Percentiles rank a stretch among this genome's conserved stretches.
Evolutionary conservation across 345 rosid genomes (phyloP).

Genomic region (Boechera divaricarpa): DNA sequence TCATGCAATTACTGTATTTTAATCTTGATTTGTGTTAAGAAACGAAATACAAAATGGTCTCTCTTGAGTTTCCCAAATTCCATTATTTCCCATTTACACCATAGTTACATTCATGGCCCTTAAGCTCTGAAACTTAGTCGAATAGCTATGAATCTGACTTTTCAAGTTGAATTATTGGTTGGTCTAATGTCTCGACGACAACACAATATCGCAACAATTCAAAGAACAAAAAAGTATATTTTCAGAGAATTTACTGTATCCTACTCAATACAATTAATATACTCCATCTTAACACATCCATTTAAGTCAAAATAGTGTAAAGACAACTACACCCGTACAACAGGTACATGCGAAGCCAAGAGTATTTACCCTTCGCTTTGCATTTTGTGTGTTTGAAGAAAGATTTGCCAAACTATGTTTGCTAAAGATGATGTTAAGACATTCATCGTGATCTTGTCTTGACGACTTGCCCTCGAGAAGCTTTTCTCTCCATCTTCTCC

Average conservation of each 20-base stretch:
- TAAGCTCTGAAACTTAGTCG: not conserved
- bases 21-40: not conserved
- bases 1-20: not conserved
- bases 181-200: not conserved
- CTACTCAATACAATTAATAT: conserved; percentile 1
- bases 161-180: not conserved
- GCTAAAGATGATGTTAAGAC: conserved; percentile 22
- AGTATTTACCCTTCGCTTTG: conserved; percentile 12
- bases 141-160: not conserved
- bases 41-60: conserved; percentile 9
- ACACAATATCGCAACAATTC: not conserved
- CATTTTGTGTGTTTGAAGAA: conserved; percentile 23
- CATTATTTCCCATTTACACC: not conserved
- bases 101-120: not conserved
- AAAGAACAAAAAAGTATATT: not conserved
- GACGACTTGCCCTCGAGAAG: conserved; percentile 67
- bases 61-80: not conserved
- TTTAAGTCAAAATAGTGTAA: conserved; percentile 14
- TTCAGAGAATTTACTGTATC: not conserved
- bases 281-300: conserved; percentile 26
- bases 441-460: conserved; percentile 66
- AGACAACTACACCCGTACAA: conserved; percentile 30
- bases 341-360: conserved; percentile 21
- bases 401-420: not conserved
- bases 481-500: conserved; percentile 91